Percentiles rank a stretch among this genome's conserved stretches.
These are phyloP conservation scores for Rhizoctonia solani DNA, from an alignment of 1,284 basidiomycete genomes.

Conservation along the genomic window DNA sequence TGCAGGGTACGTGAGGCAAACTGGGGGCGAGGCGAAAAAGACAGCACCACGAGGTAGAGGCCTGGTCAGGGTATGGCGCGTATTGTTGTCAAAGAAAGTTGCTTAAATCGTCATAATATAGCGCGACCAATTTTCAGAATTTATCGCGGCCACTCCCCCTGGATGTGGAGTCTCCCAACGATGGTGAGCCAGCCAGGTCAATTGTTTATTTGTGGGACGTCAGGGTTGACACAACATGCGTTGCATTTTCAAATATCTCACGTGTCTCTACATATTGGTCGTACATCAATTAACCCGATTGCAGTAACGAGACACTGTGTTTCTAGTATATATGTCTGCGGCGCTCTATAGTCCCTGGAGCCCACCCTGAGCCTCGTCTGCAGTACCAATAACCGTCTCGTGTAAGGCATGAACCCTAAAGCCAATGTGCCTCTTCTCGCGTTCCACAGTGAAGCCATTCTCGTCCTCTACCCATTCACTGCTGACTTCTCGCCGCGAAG, in stretches of 20 bases:
- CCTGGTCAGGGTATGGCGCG: conserved; percentile 22
- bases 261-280: not conserved
- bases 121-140: not conserved
- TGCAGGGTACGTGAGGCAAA: conserved; percentile 9
- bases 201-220: not conserved
- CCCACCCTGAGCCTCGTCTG: conserved; percentile 14
- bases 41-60: conserved; percentile 24
- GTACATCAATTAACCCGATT: not conserved
- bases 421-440: conserved; percentile 18
- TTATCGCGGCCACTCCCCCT: not conserved
- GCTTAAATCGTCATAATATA: conserved; percentile 4
- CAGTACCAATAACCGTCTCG: conserved; percentile 25
- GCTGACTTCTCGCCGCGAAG: not conserved
- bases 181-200: not conserved
- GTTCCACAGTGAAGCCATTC: conserved; percentile 22
- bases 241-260: conserved; percentile 8
- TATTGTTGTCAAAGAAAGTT: not conserved
- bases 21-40: not conserved
- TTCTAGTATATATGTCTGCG: not conserved
- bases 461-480: conserved; percentile 27
- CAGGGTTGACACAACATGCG: not conserved
- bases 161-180: not conserved
- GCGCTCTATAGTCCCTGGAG: conserved; percentile 23
- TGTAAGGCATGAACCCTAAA: conserved; percentile 13
- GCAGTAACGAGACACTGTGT: too few species aligned